Base-by-base conservation (phyloP, 108 stramenopile species). In the Discostella stelligeroides region DNA sequence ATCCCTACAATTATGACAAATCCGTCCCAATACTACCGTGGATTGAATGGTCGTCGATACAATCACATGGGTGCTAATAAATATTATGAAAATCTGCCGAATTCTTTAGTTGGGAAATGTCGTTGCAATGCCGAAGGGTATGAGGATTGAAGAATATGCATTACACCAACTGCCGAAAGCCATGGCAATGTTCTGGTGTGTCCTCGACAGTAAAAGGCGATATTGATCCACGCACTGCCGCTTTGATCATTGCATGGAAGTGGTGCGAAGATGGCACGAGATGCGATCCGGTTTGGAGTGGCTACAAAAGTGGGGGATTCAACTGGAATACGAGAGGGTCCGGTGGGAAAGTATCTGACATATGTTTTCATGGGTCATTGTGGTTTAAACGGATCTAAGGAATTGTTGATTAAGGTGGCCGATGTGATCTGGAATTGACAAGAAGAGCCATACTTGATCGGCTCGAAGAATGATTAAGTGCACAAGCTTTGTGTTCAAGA, bases 151-250 rank as follows among this genome's bases (percentile, higher is more conserved):
- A 83, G 46, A 80, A 60, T 63, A 62, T 88, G 25, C 86, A 88
- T 45, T 88, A 81, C 48, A 88, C 86, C 23, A 76, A 80, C 21
- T 88, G 86, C 42, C 82, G 86, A 20, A 87, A 87, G 63, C 86
- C 86, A 20, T 88, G 86, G 86, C 72, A 83, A 27, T 88, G 86
- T 48, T 68, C 80, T 1, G 75, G 75, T 0, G 65, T 42, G 12
- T 34, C 15, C 11, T 43, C 58, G 23, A 70, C 45, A 13, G 25
- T 18, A 0, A 43, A 57, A 23, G 54, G 70, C 13, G 66, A 64
- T 28, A 85, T 89, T 18, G 77, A 82, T 57, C 69, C 62, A 13
- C 47, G 74, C 0, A 81, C 60, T 27, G 70, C 75, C 5, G 47
- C 39, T 73, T 70, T 30, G 79, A 80, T 23, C 84, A 86, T 41